Evolutionary conservation across 768 basidiomycete genomes (phyloP).

Genomic region (Chalciporus sphaerocephalus): DNA sequence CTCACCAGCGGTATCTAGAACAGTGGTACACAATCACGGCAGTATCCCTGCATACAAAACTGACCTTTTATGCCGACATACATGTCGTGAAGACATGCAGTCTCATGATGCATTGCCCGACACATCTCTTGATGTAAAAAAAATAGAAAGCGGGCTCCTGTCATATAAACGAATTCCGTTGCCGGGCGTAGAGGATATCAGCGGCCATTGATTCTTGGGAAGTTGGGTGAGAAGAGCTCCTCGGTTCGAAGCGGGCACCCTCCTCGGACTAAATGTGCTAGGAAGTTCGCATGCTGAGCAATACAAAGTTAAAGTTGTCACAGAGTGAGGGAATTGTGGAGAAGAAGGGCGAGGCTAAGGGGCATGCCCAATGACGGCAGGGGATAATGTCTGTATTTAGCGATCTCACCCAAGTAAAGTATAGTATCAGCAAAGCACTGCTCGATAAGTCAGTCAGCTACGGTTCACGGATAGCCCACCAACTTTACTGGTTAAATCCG

Average conservation of each 20-base stretch:
- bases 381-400: background rate
- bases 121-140: conserved; percentile 6
- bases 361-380: conserved; percentile 3
- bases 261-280: background rate
- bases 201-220: background rate
- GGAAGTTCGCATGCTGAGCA: background rate
- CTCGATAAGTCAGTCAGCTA: background rate
- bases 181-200: conserved; percentile 3
- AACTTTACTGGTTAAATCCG: background rate
- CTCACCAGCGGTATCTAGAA: background rate
- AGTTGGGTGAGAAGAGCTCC: background rate
- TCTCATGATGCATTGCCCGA: conserved; percentile 4
- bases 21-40: conserved; percentile 1
- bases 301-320: background rate
- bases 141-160: conserved; percentile 3
- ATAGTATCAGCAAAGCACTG: background rate
- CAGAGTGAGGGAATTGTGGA: background rate
- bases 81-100: conserved; percentile 5
- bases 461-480: background rate
- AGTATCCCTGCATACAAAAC: background rate
- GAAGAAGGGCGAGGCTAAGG: background rate
- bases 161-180: conserved; percentile 2
- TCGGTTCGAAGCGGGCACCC: background rate
- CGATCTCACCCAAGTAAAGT: background rate
- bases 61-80: conserved; percentile 1